Evolutionary conservation across 2,329 filamentous ascomycete species (phyloP).

Genomic region (Talaromyces sp.): DNA sequence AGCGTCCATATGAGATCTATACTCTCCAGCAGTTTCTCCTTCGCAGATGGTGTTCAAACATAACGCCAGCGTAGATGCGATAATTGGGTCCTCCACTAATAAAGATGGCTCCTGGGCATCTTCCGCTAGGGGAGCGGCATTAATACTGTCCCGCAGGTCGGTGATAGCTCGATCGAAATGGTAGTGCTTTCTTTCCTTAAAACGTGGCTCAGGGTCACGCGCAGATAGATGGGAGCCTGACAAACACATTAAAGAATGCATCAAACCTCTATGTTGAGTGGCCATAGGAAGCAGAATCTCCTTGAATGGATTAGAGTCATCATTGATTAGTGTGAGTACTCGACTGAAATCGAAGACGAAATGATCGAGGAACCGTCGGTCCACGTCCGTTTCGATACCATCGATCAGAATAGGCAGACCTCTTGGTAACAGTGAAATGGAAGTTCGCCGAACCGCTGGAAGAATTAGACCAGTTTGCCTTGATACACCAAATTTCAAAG

Average conservation of each 20-base stretch:
- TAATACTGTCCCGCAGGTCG: constrained; percentile 41
- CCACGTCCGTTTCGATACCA: constrained; percentile 75
- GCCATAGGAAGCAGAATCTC: constrained; percentile 80
- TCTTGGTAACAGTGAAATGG: constrained; percentile 36
- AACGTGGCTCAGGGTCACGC: constrained; percentile 48
- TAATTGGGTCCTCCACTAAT: constrained; percentile 56
- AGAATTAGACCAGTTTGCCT: constrained; percentile 11
- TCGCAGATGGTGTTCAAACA: constrained; percentile 61
- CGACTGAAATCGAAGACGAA: constrained; percentile 76
- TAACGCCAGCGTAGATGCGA: constrained; percentile 58
- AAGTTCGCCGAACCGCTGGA: constrained; percentile 31
- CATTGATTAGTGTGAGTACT: constrained; percentile 76
- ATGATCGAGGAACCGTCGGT: constrained; percentile 77
- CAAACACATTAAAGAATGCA: constrained; percentile 85
- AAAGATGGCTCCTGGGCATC: constrained; percentile 32
- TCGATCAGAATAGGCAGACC: constrained; percentile 64
- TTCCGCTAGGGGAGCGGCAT: constrained; percentile 25
- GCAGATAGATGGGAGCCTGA: constrained; percentile 70
- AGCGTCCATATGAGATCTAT: constrained; percentile 73
- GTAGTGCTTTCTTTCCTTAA: constrained; percentile 54
- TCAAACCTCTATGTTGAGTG: constrained; percentile 72
- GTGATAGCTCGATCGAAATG: constrained; percentile 48
- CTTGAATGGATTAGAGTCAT: constrained; percentile 79
- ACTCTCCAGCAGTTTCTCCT: constrained; percentile 63
- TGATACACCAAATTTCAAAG: not conserved